phyloP scores from a whole-genome alignment of 192 early-diverging fungal genomes.

The Umbelopsis vinacea region DNA sequence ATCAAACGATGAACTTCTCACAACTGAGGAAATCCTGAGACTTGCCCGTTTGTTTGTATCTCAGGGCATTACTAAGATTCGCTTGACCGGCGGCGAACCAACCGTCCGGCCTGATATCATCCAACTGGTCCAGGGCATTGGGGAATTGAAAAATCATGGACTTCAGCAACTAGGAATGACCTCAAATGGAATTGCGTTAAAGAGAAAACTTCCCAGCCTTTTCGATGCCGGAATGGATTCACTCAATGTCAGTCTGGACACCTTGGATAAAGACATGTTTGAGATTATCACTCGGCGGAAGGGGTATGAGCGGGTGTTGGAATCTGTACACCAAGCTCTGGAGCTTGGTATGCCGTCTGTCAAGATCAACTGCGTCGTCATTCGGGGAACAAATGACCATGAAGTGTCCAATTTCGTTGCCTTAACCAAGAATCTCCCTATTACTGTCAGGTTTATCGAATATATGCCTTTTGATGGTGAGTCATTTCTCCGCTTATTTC shows the following conservation, averaged over 20 bases:
- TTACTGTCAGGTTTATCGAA: constrained; percentile 94
- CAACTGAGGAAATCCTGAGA: constrained; percentile 79
- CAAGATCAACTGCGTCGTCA: constrained; percentile 96
- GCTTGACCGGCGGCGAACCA: constrained; percentile 96
- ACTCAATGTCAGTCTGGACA: constrained; percentile 93
- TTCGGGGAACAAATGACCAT: constrained; percentile 82
- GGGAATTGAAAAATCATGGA: constrained; percentile 72
- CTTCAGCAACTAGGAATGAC: constrained; percentile 88
- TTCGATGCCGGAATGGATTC: constrained; percentile 78
- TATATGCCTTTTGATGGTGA: constrained; percentile 98
- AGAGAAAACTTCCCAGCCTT: constrained; percentile 77
- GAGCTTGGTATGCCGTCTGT: constrained; percentile 69
- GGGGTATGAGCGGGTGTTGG: constrained; percentile 80
- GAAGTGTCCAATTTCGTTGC: constrained; percentile 86
- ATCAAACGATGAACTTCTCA: constrained; percentile 71
- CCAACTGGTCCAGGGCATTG: constrained; percentile 81
- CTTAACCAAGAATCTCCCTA: constrained; percentile 72
- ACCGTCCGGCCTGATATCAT: constrained; percentile 91
- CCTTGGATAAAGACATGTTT: constrained; percentile 85
- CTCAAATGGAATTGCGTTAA: constrained; percentile 91
- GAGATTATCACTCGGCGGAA: constrained; percentile 86
- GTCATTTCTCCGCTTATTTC: background rate
- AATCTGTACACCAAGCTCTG: constrained; percentile 73
- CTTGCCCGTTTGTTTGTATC: constrained; percentile 84
- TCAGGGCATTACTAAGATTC: constrained; percentile 92